A percentile compares a stretch with the other conserved stretches of the same genome.
These are phyloP conservation scores for Clonostachys rosea DNA, from an alignment of 2,329 filamentous ascomycete genomes.

Conservation along the genomic window DNA sequence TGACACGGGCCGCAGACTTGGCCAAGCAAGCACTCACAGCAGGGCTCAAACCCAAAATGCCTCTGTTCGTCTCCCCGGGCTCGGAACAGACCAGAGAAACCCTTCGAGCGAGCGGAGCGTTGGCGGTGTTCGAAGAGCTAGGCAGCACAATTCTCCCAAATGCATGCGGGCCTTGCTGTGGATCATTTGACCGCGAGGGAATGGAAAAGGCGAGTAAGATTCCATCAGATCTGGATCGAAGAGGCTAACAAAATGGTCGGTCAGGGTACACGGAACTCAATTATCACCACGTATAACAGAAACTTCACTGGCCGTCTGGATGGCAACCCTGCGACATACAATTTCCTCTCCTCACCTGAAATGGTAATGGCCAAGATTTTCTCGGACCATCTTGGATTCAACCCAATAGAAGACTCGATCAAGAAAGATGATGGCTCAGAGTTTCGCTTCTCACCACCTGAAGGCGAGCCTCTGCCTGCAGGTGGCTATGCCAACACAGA, in stretches of 20 bases:
- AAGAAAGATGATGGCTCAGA: conserved; percentile 71
- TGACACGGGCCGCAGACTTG: conserved; percentile 58
- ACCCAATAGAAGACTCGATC: conserved; percentile 65
- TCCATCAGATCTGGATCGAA: too few relatives aligned
- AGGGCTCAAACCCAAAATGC: conserved; percentile 67
- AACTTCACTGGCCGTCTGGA: conserved; percentile 81
- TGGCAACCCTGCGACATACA: conserved; percentile 73
- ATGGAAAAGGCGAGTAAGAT: conserved; percentile 60
- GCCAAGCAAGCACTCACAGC: conserved; percentile 68
- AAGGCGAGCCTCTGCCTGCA: conserved; percentile 59
- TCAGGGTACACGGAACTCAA: conserved; percentile 59
- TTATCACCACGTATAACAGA: conserved; percentile 77
- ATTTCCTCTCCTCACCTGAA: conserved; percentile 72
- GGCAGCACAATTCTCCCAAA: conserved; percentile 72
- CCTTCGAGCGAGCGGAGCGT: conserved; percentile 63
- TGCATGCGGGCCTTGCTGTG: conserved; percentile 65
- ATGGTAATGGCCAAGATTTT: conserved; percentile 69
- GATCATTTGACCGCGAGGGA: conserved; percentile 68
- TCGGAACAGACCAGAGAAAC: conserved; percentile 72
- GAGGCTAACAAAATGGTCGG: too few relatives aligned
- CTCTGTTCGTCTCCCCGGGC: conserved; percentile 73
- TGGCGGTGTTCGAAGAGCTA: conserved; percentile 70
- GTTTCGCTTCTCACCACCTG: conserved; percentile 63
- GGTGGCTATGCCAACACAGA: conserved; percentile 6
- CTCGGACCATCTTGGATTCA: conserved; percentile 69